phyloP scores from a whole-genome alignment of 2,329 filamentous ascomycete genomes.

The Alternaria ventricosa region DNA sequence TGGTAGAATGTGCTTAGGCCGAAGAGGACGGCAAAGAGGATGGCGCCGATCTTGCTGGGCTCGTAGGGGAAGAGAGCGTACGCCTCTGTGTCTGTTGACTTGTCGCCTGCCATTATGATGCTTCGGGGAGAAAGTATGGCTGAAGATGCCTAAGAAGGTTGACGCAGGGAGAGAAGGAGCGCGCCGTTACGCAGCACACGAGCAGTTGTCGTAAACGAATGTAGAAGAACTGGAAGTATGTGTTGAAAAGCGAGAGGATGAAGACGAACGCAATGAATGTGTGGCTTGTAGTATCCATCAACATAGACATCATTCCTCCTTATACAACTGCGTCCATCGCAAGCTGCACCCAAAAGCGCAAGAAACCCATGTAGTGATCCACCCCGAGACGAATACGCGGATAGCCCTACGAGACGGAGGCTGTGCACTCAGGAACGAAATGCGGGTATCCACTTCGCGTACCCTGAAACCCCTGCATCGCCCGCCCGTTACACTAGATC shows the following conservation, averaged over 20 bases:
- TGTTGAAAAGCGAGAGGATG: neutral
- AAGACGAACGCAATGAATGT: neutral
- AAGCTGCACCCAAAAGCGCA: neutral
- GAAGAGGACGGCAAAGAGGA: conserved; percentile 21
- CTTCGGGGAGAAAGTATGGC: neutral
- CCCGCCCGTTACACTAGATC: neutral
- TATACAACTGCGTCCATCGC: neutral
- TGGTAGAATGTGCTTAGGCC: conserved; percentile 25
- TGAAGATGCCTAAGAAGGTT: neutral
- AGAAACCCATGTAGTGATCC: neutral
- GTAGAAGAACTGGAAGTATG: neutral
- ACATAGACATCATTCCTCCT: neutral
- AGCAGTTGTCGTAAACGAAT: neutral
- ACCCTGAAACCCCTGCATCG: neutral
- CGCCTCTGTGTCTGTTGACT: neutral
- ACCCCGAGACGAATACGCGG: neutral
- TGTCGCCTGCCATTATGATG: conserved; percentile 15
- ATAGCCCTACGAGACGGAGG: neutral
- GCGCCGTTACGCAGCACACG: neutral
- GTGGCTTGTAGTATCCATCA: neutral
- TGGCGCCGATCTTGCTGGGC: conserved; percentile 16
- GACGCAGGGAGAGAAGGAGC: neutral
- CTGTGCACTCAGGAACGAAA: neutral
- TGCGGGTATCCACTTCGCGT: neutral
- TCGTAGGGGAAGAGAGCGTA: conserved; percentile 21